Evolutionary conservation across 2,329 filamentous ascomycete species (phyloP).

Genomic region (Talaromyces sp.): DNA sequence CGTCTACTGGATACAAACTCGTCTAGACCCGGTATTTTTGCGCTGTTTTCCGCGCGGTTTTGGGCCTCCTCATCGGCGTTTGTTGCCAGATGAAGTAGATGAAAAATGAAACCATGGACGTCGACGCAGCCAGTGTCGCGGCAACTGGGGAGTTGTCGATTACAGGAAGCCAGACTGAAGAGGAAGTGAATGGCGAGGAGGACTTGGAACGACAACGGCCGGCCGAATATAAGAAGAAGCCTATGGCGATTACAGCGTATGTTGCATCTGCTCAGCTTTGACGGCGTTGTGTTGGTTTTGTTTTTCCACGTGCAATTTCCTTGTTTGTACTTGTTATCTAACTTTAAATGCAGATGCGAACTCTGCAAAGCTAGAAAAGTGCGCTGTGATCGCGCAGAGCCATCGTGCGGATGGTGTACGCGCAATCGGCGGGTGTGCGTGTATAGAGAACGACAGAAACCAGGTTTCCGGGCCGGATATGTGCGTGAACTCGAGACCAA

Average conservation of each 20-base stretch:
- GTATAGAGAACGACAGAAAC: slow-evolving; percentile 1
- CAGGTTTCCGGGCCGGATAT: slow-evolving; percentile 5
- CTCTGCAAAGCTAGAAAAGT: slow-evolving; percentile 7
- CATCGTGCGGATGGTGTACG: slow-evolving; percentile 5
- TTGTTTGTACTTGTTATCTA: neutral
- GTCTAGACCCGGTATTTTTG: neutral
- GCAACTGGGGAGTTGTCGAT: neutral
- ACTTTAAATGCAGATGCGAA: neutral
- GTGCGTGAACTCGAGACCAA: slow-evolving; percentile 5
- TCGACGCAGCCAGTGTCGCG: neutral
- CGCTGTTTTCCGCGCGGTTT: neutral
- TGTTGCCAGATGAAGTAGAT: slow-evolving; percentile 3
- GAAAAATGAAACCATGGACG: neutral
- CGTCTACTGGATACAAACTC: neutral
- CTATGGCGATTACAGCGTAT: neutral
- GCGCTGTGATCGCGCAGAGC: slow-evolving; percentile 6
- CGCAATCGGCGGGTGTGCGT: slow-evolving; percentile 1
- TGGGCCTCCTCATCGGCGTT: neutral
- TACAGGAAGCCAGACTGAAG: neutral
- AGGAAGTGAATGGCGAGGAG: neutral
- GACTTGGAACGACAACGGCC: neutral
- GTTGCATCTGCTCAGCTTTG: neutral
- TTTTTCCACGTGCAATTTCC: neutral
- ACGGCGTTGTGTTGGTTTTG: neutral
- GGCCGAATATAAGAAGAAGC: neutral